Conservation (phyloP, 345 rosid genomes). For the Luvunga scandens region DNA sequence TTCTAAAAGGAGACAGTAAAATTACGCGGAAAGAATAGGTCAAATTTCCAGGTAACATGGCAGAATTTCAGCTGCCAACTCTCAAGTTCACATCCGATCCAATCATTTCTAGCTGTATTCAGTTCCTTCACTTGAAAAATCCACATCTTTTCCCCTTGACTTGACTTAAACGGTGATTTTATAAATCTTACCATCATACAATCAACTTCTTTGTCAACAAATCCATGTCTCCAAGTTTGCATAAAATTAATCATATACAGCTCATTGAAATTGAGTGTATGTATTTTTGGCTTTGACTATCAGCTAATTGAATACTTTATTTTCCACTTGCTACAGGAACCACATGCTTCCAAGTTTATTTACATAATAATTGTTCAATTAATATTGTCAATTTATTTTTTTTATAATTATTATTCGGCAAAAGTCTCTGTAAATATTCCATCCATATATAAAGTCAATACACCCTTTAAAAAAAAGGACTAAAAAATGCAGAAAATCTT, state of each 20-base stretch:
- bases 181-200: neutral
- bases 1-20: neutral
- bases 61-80: constrained; percentile 7
- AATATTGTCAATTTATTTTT: too few relatives aligned
- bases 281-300: neutral
- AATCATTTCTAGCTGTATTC: constrained; percentile 12
- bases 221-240: neutral
- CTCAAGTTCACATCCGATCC: neutral
- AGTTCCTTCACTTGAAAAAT: neutral
- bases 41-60: constrained; percentile 9
- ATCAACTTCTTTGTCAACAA: neutral
- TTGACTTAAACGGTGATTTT: constrained; percentile 10
- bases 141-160: neutral
- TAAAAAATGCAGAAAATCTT: neutral
- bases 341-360: neutral
- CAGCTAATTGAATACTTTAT: neutral
- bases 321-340: neutral
- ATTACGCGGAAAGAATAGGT: neutral
- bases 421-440: neutral
- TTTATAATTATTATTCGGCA: too few relatives aligned
- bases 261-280: neutral
- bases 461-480: neutral
- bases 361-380: too few relatives aligned
- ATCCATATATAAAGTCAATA: constrained; percentile 2
- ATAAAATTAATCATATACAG: constrained; percentile 3